Evolutionary conservation across 176 grass and related monocot genomes (phyloP).

Genomic region (Metroxylon sagu): DNA sequence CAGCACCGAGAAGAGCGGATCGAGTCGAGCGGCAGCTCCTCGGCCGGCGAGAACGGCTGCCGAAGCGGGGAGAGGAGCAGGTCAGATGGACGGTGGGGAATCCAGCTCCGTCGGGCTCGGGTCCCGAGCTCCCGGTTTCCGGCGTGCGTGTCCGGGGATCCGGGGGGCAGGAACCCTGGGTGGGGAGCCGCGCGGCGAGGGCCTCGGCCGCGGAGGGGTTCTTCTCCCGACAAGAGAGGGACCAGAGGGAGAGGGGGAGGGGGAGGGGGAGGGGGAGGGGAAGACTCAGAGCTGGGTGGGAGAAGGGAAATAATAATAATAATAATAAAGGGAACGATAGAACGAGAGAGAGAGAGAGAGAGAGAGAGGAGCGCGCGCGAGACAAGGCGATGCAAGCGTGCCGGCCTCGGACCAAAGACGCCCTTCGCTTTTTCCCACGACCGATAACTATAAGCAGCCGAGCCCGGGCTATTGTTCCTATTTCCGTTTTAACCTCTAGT

Average conservation of each 20-base stretch:
- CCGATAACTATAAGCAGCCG: too few species aligned
- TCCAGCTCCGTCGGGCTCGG: too few species aligned
- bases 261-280: slow-evolving; percentile 7
- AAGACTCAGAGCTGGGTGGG: not conserved
- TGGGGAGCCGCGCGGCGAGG: not conserved
- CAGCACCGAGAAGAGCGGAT: too few species aligned
- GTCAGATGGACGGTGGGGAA: too few species aligned
- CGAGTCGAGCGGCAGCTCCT: too few species aligned
- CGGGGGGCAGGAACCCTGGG: not conserved
- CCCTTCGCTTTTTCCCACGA: slow-evolving; percentile 7
- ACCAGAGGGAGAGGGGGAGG: slow-evolving; percentile 18
- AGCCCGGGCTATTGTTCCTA: too few species aligned
- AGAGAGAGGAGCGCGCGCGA: not conserved
- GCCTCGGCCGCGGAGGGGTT: not conserved
- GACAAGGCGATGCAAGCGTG: not conserved
- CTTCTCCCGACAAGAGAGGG: slow-evolving; percentile 28
- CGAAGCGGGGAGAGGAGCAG: not conserved
- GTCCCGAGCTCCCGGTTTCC: too few species aligned
- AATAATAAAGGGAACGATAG: too few species aligned
- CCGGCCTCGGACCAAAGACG: slow-evolving; percentile 13
- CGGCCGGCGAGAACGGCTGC: too few species aligned
- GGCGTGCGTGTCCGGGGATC: too few species aligned
- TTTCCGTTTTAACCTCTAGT: too few species aligned
- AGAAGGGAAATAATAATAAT: slow-evolving; percentile 8
- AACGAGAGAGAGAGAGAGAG: slow-evolving; percentile 7